phyloP scores from a whole-genome alignment of 495 filamentous ascomycete genomes.

The Symbiotaphrina buchneri region DNA sequence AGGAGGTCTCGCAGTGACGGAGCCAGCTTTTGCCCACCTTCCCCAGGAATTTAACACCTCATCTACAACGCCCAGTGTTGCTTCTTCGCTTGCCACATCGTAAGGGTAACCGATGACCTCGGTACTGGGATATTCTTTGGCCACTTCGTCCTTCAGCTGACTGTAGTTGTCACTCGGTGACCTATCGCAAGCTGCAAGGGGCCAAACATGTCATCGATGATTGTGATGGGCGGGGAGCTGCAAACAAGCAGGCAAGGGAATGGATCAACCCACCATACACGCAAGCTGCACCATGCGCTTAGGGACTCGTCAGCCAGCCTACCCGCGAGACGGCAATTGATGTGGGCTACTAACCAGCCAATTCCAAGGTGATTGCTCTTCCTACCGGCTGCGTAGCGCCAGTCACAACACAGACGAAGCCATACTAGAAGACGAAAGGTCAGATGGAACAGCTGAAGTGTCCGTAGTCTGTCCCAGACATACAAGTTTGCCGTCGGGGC shows the following conservation, averaged over 20 bases:
- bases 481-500: neutral
- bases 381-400: conserved; percentile 33
- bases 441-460: neutral
- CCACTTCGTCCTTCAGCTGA: conserved; percentile 13
- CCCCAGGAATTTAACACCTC: conserved; percentile 36
- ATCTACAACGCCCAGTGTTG: conserved; percentile 34
- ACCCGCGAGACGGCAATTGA: neutral
- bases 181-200: conserved; percentile 12
- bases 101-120: conserved; percentile 35
- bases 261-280: conserved; percentile 32
- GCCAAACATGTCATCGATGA: too few species aligned
- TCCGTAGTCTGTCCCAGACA: neutral
- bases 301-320: conserved; percentile 5
- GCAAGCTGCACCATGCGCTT: conserved; percentile 38
- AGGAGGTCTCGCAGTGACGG: neutral
- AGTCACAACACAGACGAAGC: conserved; percentile 39
- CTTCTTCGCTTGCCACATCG: conserved; percentile 27
- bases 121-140: conserved; percentile 21
- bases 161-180: conserved; percentile 9
- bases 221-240: neutral
- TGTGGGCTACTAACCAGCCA: conserved; percentile 20
- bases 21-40: conserved; percentile 1
- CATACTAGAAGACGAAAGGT: conserved; percentile 17
- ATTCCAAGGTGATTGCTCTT: conserved; percentile 29
- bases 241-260: neutral